Conservation (phyloP, 305 asterid species). For the Fraxinus greggii region DNA sequence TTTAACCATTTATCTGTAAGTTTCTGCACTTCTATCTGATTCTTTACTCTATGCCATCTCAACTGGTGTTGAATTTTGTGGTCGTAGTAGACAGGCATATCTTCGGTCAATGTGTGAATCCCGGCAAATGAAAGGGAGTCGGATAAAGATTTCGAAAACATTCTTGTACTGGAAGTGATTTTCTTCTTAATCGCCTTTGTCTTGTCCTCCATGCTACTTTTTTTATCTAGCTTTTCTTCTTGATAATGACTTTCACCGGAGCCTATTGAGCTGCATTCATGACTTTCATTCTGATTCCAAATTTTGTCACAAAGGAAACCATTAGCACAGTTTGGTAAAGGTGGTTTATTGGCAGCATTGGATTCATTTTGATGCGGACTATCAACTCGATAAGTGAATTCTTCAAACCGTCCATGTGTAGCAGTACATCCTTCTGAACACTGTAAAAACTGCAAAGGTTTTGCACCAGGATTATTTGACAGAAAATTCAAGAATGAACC, state of each 20-base stretch:
- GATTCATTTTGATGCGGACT: background rate
- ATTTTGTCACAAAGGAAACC: slow-evolving; percentile 32
- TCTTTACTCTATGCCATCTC: slow-evolving; percentile 73
- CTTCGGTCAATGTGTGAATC: background rate
- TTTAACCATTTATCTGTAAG: slow-evolving; percentile 43
- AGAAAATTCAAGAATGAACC: slow-evolving; percentile 19
- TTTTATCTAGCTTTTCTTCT: background rate
- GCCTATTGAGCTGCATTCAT: slow-evolving; percentile 21
- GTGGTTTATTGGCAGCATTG: background rate
- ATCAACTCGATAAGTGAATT: slow-evolving; percentile 50
- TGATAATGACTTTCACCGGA: background rate
- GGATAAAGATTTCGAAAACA: background rate
- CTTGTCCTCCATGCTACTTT: background rate
- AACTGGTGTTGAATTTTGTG: slow-evolving; percentile 39
- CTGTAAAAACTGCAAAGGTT: slow-evolving; percentile 36
- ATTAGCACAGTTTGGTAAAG: slow-evolving; percentile 44
- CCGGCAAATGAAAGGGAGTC: background rate
- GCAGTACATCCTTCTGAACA: slow-evolving; percentile 50
- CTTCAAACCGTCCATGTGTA: slow-evolving; percentile 80
- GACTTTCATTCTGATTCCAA: slow-evolving; percentile 38
- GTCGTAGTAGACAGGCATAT: background rate
- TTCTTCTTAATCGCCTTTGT: slow-evolving; percentile 16
- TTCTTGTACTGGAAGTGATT: slow-evolving; percentile 12
- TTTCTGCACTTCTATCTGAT: slow-evolving; percentile 50
- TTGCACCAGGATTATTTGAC: slow-evolving; percentile 19